Evolutionary conservation across 106 monocot species (phyloP).

Genomic region (Dendrobium officinale): DNA sequence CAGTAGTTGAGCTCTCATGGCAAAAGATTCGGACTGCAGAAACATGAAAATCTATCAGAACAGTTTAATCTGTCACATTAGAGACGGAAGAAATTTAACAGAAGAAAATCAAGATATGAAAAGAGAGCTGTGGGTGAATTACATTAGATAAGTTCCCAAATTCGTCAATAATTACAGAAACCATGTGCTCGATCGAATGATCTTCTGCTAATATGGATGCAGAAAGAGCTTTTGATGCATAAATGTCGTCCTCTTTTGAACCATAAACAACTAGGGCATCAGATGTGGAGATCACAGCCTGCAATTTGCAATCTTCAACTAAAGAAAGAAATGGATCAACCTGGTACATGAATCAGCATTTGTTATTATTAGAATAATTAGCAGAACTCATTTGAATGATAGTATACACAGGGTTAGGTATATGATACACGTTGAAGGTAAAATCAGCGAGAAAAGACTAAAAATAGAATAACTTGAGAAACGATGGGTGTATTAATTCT

Average conservation of each 20-base stretch:
- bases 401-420: neutral
- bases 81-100: neutral
- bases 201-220: slow-evolving; percentile 20
- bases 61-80: neutral
- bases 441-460: too few species aligned
- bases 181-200: slow-evolving; percentile 46
- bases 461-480: too few species aligned
- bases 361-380: neutral
- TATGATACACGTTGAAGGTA: too few species aligned
- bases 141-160: slow-evolving; percentile 48
- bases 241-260: slow-evolving; percentile 63
- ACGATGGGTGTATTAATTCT: too few species aligned
- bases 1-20: slow-evolving; percentile 39
- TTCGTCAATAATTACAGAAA: slow-evolving; percentile 46
- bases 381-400: neutral
- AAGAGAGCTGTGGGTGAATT: slow-evolving; percentile 8
- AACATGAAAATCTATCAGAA: neutral
- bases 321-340: slow-evolving; percentile 75
- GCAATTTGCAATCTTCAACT: slow-evolving; percentile 52
- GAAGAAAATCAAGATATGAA: neutral
- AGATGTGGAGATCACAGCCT: slow-evolving; percentile 22
- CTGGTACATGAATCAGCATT: slow-evolving; percentile 25
- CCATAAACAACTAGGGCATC: slow-evolving; percentile 34
- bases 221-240: slow-evolving; percentile 54
- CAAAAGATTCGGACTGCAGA: slow-evolving; percentile 44